phyloP scores from a whole-genome alignment of 2,329 filamentous ascomycete species.

The Curvularia sp. region DNA sequence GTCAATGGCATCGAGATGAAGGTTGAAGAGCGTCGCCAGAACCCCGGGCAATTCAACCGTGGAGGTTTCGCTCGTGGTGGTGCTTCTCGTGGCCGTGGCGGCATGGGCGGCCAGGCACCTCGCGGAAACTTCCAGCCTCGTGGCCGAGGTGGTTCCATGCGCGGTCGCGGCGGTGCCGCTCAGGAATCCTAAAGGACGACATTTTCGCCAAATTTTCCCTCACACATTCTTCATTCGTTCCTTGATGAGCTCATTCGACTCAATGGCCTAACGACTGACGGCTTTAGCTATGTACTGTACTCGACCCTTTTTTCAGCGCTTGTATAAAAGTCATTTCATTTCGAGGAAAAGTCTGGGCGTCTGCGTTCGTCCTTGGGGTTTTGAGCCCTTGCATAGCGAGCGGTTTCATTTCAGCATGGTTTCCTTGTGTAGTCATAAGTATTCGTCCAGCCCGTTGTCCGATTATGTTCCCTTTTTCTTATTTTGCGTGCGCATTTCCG shows the following conservation, averaged over 20 bases:
- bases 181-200: constrained; percentile 42
- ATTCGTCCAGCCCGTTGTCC: constrained; percentile 32
- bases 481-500: constrained; percentile 34
- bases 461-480: constrained; percentile 35
- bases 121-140: constrained; percentile 75
- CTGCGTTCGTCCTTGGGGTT: constrained; percentile 37
- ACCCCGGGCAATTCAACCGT: constrained; percentile 46
- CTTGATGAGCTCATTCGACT: constrained; percentile 28
- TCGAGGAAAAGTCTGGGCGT: constrained; percentile 47
- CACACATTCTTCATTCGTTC: constrained; percentile 16
- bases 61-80: constrained; percentile 51
- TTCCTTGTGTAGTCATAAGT: constrained; percentile 38
- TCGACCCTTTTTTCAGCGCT: constrained; percentile 39
- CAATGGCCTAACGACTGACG: constrained; percentile 44
- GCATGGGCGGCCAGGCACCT: constrained; percentile 62
- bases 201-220: constrained; percentile 10
- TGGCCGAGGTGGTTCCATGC: constrained; percentile 67
- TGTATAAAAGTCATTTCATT: constrained; percentile 50
- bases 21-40: constrained; percentile 85
- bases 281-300: constrained; percentile 49
- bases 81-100: constrained; percentile 66
- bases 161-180: constrained; percentile 53
- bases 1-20: constrained; percentile 82
- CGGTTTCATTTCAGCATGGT: constrained; percentile 45
- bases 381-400: constrained; percentile 50